A percentile compares a stretch with the other conserved stretches of the same genome.
phyloP scores from a whole-genome alignment of 179 eudicot genomes.

The Monotropa hypopitys region DNA sequence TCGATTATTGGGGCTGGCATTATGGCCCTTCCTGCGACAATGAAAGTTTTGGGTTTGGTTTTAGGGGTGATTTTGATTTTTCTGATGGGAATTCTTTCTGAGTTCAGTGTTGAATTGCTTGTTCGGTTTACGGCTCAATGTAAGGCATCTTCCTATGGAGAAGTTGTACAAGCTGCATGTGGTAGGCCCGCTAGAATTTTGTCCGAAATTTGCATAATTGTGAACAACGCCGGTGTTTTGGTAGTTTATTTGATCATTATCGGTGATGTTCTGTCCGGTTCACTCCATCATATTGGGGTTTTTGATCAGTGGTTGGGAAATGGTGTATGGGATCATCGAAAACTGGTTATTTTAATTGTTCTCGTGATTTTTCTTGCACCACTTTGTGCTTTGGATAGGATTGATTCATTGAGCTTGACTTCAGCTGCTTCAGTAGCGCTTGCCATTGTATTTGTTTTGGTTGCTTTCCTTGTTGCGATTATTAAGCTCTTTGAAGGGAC shows the following conservation, averaged over 20 bases:
- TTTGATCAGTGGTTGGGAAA: constrained; percentile 75
- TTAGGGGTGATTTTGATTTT: constrained; percentile 53
- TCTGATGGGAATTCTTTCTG: constrained; percentile 65
- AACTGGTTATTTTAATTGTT: constrained; percentile 51
- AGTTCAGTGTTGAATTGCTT: constrained; percentile 65
- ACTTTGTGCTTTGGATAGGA: constrained; percentile 69
- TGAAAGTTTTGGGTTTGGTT: constrained; percentile 70
- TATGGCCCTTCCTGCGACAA: constrained; percentile 88
- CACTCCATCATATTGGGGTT: constrained; percentile 59
- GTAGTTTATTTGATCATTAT: constrained; percentile 83
- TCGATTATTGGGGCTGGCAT: constrained; percentile 85
- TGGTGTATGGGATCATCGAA: constrained; percentile 83
- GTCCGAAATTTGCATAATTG: constrained; percentile 69
- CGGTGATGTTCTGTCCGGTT: constrained; percentile 93
- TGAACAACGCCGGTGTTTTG: constrained; percentile 77
- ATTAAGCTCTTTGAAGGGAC: constrained; percentile 66
- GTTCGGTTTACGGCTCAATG: constrained; percentile 55
- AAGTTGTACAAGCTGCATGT: constrained; percentile 66
- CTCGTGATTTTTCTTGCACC: constrained; percentile 63
- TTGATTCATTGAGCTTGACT: constrained; percentile 70
- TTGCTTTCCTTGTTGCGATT: constrained; percentile 44
- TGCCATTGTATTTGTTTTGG: constrained; percentile 68
- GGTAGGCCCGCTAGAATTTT: constrained; percentile 55
- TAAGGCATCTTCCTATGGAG: constrained; percentile 65
- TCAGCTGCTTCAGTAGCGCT: constrained; percentile 90